Conservation (phyloP, 192 early-diverging fungal species). For the Coemansia sp. region DNA sequence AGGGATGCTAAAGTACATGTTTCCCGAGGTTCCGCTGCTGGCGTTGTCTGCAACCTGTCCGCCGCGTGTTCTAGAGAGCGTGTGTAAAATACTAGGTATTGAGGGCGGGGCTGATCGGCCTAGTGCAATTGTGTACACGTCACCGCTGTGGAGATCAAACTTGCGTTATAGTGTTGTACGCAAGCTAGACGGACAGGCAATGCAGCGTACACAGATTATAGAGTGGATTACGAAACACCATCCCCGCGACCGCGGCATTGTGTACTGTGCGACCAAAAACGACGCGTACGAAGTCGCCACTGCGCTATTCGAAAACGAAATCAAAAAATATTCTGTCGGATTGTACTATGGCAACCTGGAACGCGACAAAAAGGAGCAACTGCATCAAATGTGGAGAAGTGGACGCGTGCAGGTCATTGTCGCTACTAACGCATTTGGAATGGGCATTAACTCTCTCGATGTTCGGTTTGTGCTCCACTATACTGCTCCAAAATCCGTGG, state of each 20-base stretch:
- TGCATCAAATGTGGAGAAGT: slow-evolving; percentile 48
- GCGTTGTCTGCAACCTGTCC: slow-evolving; percentile 79
- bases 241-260: slow-evolving; percentile 58
- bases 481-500: slow-evolving; percentile 52
- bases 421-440: slow-evolving; percentile 56
- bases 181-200: slow-evolving; percentile 41
- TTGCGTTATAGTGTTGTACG: slow-evolving; percentile 62
- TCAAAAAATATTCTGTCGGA: slow-evolving; percentile 50
- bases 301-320: slow-evolving; percentile 53
- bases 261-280: slow-evolving; percentile 68
- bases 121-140: slow-evolving; percentile 59
- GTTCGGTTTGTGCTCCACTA: slow-evolving; percentile 57
- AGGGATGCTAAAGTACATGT: slow-evolving; percentile 55
- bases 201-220: slow-evolving; percentile 53
- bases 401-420: slow-evolving; percentile 49
- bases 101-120: slow-evolving; percentile 34
- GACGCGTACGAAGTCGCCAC: slow-evolving; percentile 60
- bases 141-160: slow-evolving; percentile 65
- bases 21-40: slow-evolving; percentile 66
- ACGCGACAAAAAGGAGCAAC: slow-evolving; percentile 38
- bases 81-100: slow-evolving; percentile 56
- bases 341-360: slow-evolving; percentile 69
- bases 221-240: slow-evolving; percentile 60
- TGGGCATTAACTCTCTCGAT: slow-evolving; percentile 56
- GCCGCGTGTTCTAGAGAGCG: slow-evolving; percentile 55